Percentiles rank a stretch among this genome's conserved stretches.
phyloP scores from a whole-genome alignment of 495 filamentous ascomycete species.

The Trichoderma asperelloides region DNA sequence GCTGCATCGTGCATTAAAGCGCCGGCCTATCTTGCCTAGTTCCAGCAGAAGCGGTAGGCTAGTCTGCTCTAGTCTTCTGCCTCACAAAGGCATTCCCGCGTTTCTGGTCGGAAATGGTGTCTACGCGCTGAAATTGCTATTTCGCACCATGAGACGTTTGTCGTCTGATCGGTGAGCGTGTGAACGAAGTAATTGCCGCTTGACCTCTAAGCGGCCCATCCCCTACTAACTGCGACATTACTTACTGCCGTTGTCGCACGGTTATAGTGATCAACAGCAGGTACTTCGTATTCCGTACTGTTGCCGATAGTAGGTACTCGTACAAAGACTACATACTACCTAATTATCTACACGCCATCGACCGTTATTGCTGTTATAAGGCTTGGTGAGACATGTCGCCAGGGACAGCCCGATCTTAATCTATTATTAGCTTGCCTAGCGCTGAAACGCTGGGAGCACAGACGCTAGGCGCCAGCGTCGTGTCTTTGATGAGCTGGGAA shows the following conservation, averaged over 20 bases:
- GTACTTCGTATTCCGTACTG: neutral
- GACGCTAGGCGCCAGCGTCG: neutral
- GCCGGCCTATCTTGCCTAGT: neutral
- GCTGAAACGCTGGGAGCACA: slow-evolving; percentile 7
- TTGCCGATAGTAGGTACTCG: neutral
- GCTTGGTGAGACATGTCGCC: slow-evolving; percentile 7
- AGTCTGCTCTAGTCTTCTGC: neutral
- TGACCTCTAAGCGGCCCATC: neutral
- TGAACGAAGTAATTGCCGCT: neutral
- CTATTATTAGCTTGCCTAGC: slow-evolving; percentile 7
- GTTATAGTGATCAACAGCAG: too few relatives aligned
- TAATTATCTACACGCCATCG: neutral
- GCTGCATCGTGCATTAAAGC: neutral
- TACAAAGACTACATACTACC: neutral
- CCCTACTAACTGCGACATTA: neutral
- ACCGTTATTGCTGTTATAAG: neutral
- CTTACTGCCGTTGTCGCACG: neutral
- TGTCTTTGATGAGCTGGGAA: neutral
- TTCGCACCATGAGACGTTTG: neutral
- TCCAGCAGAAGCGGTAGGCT: neutral
- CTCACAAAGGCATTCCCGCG: neutral
- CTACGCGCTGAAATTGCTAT: neutral
- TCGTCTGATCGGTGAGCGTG: neutral
- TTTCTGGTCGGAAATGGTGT: neutral
- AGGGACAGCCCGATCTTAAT: neutral